Evolutionary conservation across 345 rosid genomes (phyloP).

Genomic region (Salix purpurea): DNA sequence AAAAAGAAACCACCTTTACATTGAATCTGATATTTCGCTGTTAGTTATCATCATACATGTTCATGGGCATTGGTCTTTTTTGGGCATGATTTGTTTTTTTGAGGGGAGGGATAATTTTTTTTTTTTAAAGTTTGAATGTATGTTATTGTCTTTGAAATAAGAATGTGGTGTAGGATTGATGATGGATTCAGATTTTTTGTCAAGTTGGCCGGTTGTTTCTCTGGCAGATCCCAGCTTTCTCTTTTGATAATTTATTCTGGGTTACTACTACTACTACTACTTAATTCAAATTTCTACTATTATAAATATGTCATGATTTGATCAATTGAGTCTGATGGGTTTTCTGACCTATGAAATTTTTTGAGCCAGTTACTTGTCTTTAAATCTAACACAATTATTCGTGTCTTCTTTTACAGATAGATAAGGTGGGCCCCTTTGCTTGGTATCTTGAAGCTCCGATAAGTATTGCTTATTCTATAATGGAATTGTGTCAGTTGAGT

Average conservation of each 20-base stretch:
- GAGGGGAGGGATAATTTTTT: background rate
- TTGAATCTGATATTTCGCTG: background rate
- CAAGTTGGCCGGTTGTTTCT: constrained; percentile 38
- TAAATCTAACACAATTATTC: background rate
- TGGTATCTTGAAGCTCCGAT: constrained; percentile 3
- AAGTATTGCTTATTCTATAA: constrained; percentile 26
- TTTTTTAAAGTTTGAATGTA: background rate
- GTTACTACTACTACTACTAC: background rate
- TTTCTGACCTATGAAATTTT: background rate
- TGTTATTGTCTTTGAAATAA: constrained; percentile 22
- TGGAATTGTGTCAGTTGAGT: constrained; percentile 14
- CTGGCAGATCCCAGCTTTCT: constrained; percentile 33
- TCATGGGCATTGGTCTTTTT: constrained; percentile 2
- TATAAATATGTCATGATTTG: background rate
- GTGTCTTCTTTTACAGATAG: constrained; percentile 5
- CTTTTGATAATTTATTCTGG: constrained; percentile 19
- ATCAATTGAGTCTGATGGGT: background rate
- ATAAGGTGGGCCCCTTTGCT: constrained; percentile 12
- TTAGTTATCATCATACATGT: background rate
- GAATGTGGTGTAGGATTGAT: constrained; percentile 57
- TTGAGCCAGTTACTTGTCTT: background rate
- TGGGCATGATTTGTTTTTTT: constrained; percentile 2
- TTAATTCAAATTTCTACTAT: background rate
- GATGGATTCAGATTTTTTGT: constrained; percentile 39
- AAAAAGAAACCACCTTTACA: background rate